Percentiles rank a stretch among this genome's conserved stretches.
These are phyloP conservation scores for Clonostachys rhizophaga DNA, from an alignment of 2,329 filamentous ascomycete genomes.

Conservation along the genomic window DNA sequence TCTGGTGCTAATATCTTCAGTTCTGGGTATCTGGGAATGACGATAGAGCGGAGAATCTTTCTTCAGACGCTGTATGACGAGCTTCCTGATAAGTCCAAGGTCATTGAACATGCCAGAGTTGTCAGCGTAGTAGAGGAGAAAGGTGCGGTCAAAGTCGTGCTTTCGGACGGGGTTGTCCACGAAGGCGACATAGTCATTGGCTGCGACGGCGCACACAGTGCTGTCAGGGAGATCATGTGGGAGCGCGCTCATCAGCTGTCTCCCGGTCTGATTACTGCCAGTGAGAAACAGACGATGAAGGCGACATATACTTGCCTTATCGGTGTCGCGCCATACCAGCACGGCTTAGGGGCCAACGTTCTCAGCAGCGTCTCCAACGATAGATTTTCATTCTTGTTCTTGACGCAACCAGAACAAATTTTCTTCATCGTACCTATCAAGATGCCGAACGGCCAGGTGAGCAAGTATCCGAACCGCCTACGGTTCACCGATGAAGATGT, in stretches of 20 bases:
- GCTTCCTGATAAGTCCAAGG: slow-evolving; percentile 17
- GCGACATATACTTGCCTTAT: no score
- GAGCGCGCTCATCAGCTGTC: slow-evolving; percentile 6
- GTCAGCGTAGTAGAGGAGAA: slow-evolving; percentile 1
- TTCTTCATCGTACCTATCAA: no score
- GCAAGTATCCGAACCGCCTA: no score
- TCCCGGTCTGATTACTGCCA: no score
- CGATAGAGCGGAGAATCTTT: slow-evolving; percentile 26
- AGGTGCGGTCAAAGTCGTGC: neutral
- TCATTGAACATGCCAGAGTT: slow-evolving; percentile 3
- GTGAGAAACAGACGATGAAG: no score
- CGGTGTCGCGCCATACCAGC: no score
- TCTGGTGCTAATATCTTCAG: neutral
- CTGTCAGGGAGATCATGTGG: slow-evolving; percentile 19
- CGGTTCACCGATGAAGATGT: no score
- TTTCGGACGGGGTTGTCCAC: slow-evolving; percentile 15
- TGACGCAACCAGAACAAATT: no score
- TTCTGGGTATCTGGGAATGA: slow-evolving; percentile 19
- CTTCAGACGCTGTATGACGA: slow-evolving; percentile 24
- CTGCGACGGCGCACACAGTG: slow-evolving; percentile 31
- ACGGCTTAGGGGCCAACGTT: no score
- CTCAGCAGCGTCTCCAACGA: no score
- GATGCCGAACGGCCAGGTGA: no score
- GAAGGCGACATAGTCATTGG: slow-evolving; percentile 23
- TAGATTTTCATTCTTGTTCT: no score